phyloP scores from a whole-genome alignment of 257 asterid genomes.

The Knoxia roxburghii region DNA sequence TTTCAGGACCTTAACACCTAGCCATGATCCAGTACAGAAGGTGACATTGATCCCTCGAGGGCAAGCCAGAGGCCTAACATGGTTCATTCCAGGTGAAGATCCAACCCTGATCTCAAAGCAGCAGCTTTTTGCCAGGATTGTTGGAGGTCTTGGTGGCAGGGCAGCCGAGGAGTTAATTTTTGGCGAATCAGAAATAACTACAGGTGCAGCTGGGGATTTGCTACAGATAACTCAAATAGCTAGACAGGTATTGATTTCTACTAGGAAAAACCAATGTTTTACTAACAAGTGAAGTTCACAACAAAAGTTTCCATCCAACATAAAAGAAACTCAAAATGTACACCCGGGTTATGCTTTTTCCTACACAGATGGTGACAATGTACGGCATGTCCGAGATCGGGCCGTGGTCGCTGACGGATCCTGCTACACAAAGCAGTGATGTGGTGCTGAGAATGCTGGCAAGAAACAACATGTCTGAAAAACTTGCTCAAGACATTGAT shows the following conservation, averaged over 20 bases:
- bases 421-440: slow-evolving; percentile 56
- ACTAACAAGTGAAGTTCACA: neutral
- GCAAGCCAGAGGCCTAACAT: slow-evolving; percentile 69
- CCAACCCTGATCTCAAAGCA: slow-evolving; percentile 46
- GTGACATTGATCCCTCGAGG: slow-evolving; percentile 76
- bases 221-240: slow-evolving; percentile 60
- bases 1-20: slow-evolving; percentile 53
- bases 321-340: neutral
- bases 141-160: slow-evolving; percentile 69
- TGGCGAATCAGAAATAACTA: slow-evolving; percentile 60
- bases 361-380: slow-evolving; percentile 46
- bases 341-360: neutral
- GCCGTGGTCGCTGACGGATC: slow-evolving; percentile 55
- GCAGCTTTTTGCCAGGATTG: slow-evolving; percentile 65
- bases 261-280: neutral
- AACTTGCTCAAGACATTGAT: slow-evolving; percentile 67
- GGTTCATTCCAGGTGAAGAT: slow-evolving; percentile 59
- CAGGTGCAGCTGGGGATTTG: slow-evolving; percentile 70
- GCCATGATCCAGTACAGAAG: slow-evolving; percentile 64
- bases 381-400: slow-evolving; percentile 79
- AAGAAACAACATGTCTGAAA: slow-evolving; percentile 69
- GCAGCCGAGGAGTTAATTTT: slow-evolving; percentile 69
- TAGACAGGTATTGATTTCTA: slow-evolving; percentile 40
- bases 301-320: neutral
- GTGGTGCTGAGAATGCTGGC: slow-evolving; percentile 64